Evolutionary conservation across 345 rosid species (phyloP), one percentile per base, ranked within the genome.

Genomic region (Microcos paniculata): DNA sequence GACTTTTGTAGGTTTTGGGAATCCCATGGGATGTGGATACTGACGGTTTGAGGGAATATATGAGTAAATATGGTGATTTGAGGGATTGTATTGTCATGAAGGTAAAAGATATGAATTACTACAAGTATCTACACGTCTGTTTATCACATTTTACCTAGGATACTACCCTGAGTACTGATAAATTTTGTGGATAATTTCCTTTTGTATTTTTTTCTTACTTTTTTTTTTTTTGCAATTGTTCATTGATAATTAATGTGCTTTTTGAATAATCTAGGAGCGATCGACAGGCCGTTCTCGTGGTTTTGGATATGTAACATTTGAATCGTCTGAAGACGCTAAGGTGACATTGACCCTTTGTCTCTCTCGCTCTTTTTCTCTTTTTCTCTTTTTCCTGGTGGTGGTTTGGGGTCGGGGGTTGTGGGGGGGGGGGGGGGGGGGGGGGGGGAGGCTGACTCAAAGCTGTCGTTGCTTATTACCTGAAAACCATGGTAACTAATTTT

Each of bases 1-100:
- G 74, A 24, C 26, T 38, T 24, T 74, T 49, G 21, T 62, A 91
- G 98, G 97, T 96, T 74, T 77, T 96, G 88, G 99, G 98, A 42
- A 93, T 93, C 75, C 98, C 99, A 0, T 93, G 99, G 99, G 99
- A 93, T 35, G 88, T 96, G 66, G 97, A 92, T 73, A 90, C 99
- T 2, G 95, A 92, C 21, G 98, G 99, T 52, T 85, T 96, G 84
- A 82, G 88, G 78, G 95, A 93, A 56, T 96, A 96, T 80, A 96
- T 96, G 99, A 80, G 77, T 62, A 93, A 92, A 82, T 96, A 89
- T 80, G 98, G 99, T 43, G 98, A 93, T 6, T 84, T 96, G 84
- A 98, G 93, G 82, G 98, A 96, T 84, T 96, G 98, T 79, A 92
- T 96, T 66, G 99, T 96, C 71, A 93, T 93, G 98, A 96, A 96